phyloP scores from a whole-genome alignment of 345 rosid species.

The Euphorbia lathyris region DNA sequence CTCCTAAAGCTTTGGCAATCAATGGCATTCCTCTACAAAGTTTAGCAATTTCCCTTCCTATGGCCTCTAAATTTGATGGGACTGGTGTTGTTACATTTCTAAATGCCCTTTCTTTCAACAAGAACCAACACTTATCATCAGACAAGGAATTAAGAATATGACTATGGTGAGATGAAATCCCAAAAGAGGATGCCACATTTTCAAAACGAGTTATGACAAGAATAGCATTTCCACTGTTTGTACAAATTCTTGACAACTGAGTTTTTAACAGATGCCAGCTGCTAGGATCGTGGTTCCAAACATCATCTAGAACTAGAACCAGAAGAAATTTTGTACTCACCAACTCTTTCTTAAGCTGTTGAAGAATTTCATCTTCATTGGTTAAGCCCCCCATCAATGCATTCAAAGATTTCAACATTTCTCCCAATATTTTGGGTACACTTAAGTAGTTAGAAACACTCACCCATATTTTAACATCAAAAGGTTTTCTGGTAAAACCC shows the following conservation, averaged over 20 bases:
- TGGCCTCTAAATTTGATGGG: constrained; percentile 1
- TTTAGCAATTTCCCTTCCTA: constrained; percentile 18
- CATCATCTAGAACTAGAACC: constrained; percentile 25
- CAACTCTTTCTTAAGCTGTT: background rate
- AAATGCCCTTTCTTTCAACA: constrained; percentile 9
- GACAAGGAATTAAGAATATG: background rate
- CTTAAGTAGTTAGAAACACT: background rate
- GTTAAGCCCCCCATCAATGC: background rate
- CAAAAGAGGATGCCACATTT: constrained; percentile 11
- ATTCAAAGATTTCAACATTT: constrained; percentile 9
- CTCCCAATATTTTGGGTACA: background rate
- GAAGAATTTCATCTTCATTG: background rate
- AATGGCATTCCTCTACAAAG: constrained; percentile 23
- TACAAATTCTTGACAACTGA: background rate
- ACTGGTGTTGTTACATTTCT: background rate
- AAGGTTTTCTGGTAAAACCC: background rate
- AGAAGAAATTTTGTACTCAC: constrained; percentile 9
- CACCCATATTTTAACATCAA: constrained; percentile 2
- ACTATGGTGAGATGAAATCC: background rate
- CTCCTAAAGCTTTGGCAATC: constrained; percentile 8
- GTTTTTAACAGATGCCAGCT: constrained; percentile 12
- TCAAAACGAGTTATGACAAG: constrained; percentile 18
- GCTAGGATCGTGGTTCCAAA: constrained; percentile 10
- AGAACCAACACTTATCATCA: constrained; percentile 18
- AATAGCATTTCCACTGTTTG: constrained; percentile 3